Conservation (phyloP, 1,139 yeast species). For the Kodamaea sp. region DNA sequence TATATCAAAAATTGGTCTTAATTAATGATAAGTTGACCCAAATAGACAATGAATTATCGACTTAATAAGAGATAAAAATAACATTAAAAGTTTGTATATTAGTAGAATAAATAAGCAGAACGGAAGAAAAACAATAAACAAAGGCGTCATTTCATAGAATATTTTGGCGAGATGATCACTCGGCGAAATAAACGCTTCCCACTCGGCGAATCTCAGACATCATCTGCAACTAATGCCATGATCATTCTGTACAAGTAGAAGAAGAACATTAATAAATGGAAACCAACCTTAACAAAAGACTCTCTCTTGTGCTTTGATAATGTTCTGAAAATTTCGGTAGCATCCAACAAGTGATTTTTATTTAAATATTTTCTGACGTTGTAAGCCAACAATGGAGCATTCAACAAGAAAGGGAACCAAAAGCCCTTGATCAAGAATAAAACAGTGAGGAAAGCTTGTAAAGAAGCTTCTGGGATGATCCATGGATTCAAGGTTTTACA, state of each 20-base stretch:
- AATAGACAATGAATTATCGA: slow-evolving; percentile 16
- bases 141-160: not conserved
- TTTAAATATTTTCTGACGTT: slow-evolving; percentile 70
- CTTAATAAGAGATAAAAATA: not conserved
- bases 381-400: slow-evolving; percentile 81
- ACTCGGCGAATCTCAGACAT: slow-evolving; percentile 14
- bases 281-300: slow-evolving; percentile 84
- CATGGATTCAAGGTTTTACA: slow-evolving; percentile 90
- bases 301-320: slow-evolving; percentile 90
- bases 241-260: slow-evolving; percentile 95
- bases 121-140: not conserved
- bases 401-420: slow-evolving; percentile 87
- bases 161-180: no score
- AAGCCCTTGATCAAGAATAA: slow-evolving; percentile 83
- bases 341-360: slow-evolving; percentile 87
- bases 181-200: no score
- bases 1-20: slow-evolving; percentile 29
- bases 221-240: slow-evolving; percentile 84
- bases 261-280: slow-evolving; percentile 90
- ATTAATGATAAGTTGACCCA: slow-evolving; percentile 31
- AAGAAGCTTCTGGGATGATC: slow-evolving; percentile 85
- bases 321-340: slow-evolving; percentile 96
- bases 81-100: no score
- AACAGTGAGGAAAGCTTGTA: slow-evolving; percentile 71
- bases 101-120: not conserved